Conservation (phyloP, 768 basidiomycete genomes). For the Hemileccinum rubropunctum region DNA sequence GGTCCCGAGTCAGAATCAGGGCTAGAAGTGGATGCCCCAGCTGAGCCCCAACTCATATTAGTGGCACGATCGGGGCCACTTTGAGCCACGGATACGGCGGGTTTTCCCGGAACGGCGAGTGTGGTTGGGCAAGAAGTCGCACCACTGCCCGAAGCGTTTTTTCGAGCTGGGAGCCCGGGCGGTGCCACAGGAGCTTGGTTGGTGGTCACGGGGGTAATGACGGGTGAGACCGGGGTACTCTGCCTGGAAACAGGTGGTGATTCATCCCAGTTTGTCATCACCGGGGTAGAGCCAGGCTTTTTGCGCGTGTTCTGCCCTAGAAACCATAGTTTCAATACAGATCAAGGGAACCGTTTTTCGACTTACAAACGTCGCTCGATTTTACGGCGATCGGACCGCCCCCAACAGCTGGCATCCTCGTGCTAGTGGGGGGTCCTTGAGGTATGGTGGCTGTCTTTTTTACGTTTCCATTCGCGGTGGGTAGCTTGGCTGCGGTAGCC, state of each 20-base stretch:
- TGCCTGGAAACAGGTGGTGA: slow-evolving; percentile 12
- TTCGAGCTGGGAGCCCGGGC: slow-evolving; percentile 8
- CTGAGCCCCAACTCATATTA: slow-evolving; percentile 25
- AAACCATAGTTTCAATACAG: not conserved
- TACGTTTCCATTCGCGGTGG: slow-evolving; percentile 22
- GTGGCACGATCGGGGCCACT: slow-evolving; percentile 4
- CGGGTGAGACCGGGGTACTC: slow-evolving; percentile 13
- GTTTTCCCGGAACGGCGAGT: slow-evolving; percentile 6
- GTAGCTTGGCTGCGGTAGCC: slow-evolving; percentile 2
- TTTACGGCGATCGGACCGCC: slow-evolving; percentile 28
- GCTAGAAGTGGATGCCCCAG: slow-evolving; percentile 21
- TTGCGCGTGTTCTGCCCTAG: slow-evolving; percentile 16
- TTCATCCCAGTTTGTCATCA: slow-evolving; percentile 21
- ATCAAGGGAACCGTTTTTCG: not conserved
- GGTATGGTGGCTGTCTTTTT: slow-evolving; percentile 11
- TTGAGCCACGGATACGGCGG: not conserved
- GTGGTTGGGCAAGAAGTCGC: slow-evolving; percentile 8
- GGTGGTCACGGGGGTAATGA: not conserved
- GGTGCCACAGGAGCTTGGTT: slow-evolving; percentile 7
- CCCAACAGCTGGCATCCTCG: slow-evolving; percentile 25
- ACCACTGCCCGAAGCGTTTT: slow-evolving; percentile 11
- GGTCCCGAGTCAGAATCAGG: slow-evolving; percentile 28
- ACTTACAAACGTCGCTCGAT: slow-evolving; percentile 29
- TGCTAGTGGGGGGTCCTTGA: slow-evolving; percentile 1
- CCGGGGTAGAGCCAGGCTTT: slow-evolving; percentile 1